Evolutionary conservation across 257 asterid species (phyloP), one percentile per base, ranked within the genome.

Genomic region (Solanum tarapatanum): DNA sequence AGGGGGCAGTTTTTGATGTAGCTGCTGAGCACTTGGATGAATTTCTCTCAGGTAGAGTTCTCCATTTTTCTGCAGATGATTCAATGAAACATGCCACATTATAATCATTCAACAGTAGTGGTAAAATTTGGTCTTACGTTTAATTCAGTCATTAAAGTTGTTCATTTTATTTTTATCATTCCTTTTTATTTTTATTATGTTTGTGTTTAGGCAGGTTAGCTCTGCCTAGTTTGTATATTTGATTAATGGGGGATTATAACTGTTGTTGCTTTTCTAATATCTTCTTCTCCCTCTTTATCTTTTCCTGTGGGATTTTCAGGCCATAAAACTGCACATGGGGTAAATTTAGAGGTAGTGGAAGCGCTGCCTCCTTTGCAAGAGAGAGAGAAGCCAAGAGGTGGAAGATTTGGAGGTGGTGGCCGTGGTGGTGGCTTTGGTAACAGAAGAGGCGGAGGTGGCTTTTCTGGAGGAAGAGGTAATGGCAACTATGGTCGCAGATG

Each of bases 1-100:
- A 91, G 72, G 99, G 98, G 2, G 98, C 99, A 19, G 96, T 96
- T 75, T 97, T 97, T 88, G 99, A 97, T 90, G 98, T 97, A 74
- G 89, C 98, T 84, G 80, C 87, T 9, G 92, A 90, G 30, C 97
- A 96, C 91, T 91, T 96, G 79, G 98, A 93, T 88, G 36, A 87
- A 8, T 95, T 95, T 90, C 93, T 97, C 28, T 74, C 92, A 36
- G 99, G 99, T 97, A 89, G 7, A 92, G 87, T 84, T 69, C 24
- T 41, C 41, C 89, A 77, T 30, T 55, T 55, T 33, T 62, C 41
- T 83, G 64, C 75, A 68, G 69, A 21, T 30, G 23, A 26, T 84
- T 28, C 48, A 26, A 41, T 51, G 43, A 68, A 68, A 58, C 5
- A 6, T 17, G 5, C 7, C 2, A 33, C 45, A 73, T 73, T 73